phyloP scores from a whole-genome alignment of 768 basidiomycete genomes.

The Hygrophorus russula region DNA sequence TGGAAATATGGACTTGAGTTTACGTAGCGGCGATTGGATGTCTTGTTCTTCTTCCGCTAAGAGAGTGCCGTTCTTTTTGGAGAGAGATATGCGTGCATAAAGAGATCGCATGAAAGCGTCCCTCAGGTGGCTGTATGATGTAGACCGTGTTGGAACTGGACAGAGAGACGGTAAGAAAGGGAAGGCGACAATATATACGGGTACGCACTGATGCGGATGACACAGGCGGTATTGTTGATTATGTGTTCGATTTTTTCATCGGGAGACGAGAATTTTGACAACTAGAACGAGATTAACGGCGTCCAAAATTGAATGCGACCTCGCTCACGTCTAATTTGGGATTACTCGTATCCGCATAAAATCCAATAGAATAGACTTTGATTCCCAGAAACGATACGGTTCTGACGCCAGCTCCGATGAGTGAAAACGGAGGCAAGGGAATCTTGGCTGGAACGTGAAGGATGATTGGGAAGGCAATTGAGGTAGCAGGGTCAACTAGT shows the following conservation, averaged over 20 bases:
- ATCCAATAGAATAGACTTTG: slow-evolving; percentile 82
- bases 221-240: slow-evolving; percentile 54
- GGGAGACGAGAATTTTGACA: slow-evolving; percentile 40
- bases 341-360: slow-evolving; percentile 77
- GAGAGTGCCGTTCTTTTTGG: slow-evolving; percentile 39
- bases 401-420: slow-evolving; percentile 79
- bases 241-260: slow-evolving; percentile 67
- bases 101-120: slow-evolving; percentile 77
- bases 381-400: slow-evolving; percentile 83
- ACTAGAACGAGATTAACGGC: slow-evolving; percentile 21
- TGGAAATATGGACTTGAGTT: slow-evolving; percentile 70
- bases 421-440: slow-evolving; percentile 48
- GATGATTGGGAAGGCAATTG: slow-evolving; percentile 59
- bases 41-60: slow-evolving; percentile 47
- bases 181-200: not conserved
- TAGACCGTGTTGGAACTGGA: slow-evolving; percentile 70
- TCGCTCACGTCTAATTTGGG: slow-evolving; percentile 43
- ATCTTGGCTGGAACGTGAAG: slow-evolving; percentile 54
- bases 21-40: slow-evolving; percentile 52
- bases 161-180: not conserved
- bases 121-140: slow-evolving; percentile 68
- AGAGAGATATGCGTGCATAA: slow-evolving; percentile 44
- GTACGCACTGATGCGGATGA: slow-evolving; percentile 58
- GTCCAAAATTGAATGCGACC: not conserved
- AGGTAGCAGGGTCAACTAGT: slow-evolving; percentile 64